A percentile compares a stretch with the other conserved stretches of the same genome.
Evolutionary conservation across 2,329 filamentous ascomycete genomes (phyloP).

Genomic region (Curvularia lunata): DNA sequence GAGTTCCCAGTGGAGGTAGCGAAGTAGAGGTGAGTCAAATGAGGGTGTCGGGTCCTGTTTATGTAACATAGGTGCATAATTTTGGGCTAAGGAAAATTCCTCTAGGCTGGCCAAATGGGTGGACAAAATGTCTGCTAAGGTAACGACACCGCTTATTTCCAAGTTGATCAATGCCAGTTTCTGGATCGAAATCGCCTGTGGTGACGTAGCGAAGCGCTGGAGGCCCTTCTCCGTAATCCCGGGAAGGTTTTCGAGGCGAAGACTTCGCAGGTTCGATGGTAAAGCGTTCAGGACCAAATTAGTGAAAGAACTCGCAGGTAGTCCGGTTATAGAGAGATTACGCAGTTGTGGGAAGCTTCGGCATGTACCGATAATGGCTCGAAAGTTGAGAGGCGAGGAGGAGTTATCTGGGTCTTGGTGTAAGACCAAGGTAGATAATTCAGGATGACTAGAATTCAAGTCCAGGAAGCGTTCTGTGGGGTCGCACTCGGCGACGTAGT

Average conservation of each 20-base stretch:
- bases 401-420: constrained; percentile 41
- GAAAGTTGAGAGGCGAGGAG: constrained; percentile 58
- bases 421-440: constrained; percentile 61
- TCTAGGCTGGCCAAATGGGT: constrained; percentile 52
- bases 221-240: constrained; percentile 64
- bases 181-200: constrained; percentile 54
- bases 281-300: constrained; percentile 61
- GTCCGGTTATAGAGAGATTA: constrained; percentile 61
- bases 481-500: constrained; percentile 53
- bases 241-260: constrained; percentile 62
- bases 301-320: constrained; percentile 61
- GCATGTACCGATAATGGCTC: constrained; percentile 61
- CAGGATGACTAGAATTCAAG: constrained; percentile 59
- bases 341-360: constrained; percentile 60
- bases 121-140: constrained; percentile 60
- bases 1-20: constrained; percentile 67
- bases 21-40: constrained; percentile 58
- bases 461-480: constrained; percentile 60
- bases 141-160: constrained; percentile 58
- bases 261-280: constrained; percentile 56
- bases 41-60: constrained; percentile 53
- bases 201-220: constrained; percentile 57
- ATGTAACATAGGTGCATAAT: constrained; percentile 55
- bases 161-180: constrained; percentile 60
- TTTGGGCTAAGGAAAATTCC: constrained; percentile 61